phyloP scores from a whole-genome alignment of 2,329 filamentous ascomycete genomes.

The Penicillium sclerotigenum region DNA sequence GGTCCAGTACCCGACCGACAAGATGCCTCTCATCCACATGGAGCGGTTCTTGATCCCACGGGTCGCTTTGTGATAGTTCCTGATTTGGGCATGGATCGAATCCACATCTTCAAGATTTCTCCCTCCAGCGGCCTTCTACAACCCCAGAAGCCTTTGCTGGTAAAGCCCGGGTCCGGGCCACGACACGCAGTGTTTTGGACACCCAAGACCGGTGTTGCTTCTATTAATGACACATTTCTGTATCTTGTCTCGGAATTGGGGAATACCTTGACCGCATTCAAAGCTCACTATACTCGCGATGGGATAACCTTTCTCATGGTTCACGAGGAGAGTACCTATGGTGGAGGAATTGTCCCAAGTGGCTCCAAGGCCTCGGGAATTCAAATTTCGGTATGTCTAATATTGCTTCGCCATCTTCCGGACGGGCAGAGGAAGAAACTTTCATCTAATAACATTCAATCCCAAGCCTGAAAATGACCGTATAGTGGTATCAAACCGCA shows the following conservation, averaged over 20 bases:
- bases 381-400: conserved; percentile 10
- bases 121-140: conserved; percentile 46
- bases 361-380: conserved; percentile 17
- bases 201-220: conserved; percentile 15
- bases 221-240: conserved; percentile 5
- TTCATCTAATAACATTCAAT: neutral
- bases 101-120: conserved; percentile 55
- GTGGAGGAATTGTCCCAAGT: conserved; percentile 1
- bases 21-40: conserved; percentile 55
- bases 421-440: neutral
- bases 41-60: conserved; percentile 40
- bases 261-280: conserved; percentile 19
- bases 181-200: conserved; percentile 54
- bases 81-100: conserved; percentile 55
- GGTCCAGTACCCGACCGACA: conserved; percentile 51
- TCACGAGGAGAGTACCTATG: conserved; percentile 13
- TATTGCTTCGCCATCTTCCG: neutral
- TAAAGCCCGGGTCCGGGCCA: conserved; percentile 51
- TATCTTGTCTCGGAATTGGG: conserved; percentile 21
- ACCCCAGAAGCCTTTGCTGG: conserved; percentile 44
- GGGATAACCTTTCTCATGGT: conserved; percentile 12
- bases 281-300: conserved; percentile 10
- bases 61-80: conserved; percentile 53
- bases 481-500: conserved; percentile 15
- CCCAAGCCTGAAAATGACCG: conserved; percentile 15